Base-by-base conservation (phyloP, 1,284 basidiomycete genomes). In the Porodaedalea pini region DNA sequence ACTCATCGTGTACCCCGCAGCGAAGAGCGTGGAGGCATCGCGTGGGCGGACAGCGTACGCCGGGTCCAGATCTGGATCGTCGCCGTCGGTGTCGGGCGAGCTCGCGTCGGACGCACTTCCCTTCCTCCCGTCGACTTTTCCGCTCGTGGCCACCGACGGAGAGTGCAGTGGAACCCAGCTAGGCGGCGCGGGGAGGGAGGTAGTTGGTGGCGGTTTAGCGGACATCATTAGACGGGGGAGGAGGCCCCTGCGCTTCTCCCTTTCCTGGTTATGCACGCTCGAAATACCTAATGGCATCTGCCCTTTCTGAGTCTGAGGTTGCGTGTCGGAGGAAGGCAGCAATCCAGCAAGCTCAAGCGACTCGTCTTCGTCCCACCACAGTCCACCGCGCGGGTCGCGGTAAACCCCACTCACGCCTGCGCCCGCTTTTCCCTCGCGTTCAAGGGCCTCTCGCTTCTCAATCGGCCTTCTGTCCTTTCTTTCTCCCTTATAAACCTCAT, bases 301-400 rank as follows among this genome's bases (percentile, higher is more conserved):
- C 5, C 45, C 54, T 29, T 31, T 27, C 6, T 47, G 45, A 25
- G 45, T 25, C 3, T 29, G 25, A 4, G 21, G 23, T 13, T 31
- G 10, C 10, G 31, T 27, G 31, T 34, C 43, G n/a, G 53, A 21
- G 29, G 53, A 37, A 6, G 47, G 53, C 10, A 59, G 54, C 10
- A 89, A 75, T 57, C 80, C 82, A 13, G 76, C 71, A 63, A 84
- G 86, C 66, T 89, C 86, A 74, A 77, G 74, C 63, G 81, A 78
- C 68, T 89, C 87, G 25, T 86, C 83, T 56, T 77, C 78, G 64
- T 89, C 86, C 70, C 78, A 76, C 84, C 86, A 89, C n/a, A 88
- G 59, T 0, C 78, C 78, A 27, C 85, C 85, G 21, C 75, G 70
- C 1, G 69, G 81, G 57, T 88, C 86, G 6, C 82, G 75, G 66